phyloP scores from a whole-genome alignment of 345 rosid species.

The Ricinus communis region DNA sequence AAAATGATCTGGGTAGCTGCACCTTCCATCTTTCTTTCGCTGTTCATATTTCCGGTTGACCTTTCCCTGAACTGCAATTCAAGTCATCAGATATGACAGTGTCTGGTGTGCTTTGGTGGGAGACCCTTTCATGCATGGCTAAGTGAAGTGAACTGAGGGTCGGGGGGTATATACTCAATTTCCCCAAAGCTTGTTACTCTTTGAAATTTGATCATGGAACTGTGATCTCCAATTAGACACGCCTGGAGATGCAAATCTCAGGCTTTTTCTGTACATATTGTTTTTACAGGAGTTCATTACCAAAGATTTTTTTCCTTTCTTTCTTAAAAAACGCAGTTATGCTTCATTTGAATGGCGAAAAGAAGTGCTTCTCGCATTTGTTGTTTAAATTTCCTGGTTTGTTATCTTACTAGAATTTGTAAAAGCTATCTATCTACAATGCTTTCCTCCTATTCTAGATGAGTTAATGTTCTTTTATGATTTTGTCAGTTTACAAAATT shows the following conservation, averaged over 20 bases:
- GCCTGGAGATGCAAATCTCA: neutral
- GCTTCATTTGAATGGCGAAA: neutral
- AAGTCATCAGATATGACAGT: constrained; percentile 5
- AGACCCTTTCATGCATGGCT: neutral
- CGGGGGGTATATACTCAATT: neutral
- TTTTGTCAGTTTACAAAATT: neutral
- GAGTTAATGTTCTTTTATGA: neutral
- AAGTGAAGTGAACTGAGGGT: neutral
- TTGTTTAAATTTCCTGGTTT: neutral
- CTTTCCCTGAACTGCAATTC: neutral
- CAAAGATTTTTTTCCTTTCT: neutral
- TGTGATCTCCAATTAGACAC: neutral
- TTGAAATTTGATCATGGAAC: constrained; percentile 1
- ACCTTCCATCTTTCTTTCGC: neutral
- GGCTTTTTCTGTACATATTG: constrained; percentile 10
- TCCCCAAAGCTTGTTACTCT: constrained; percentile 6
- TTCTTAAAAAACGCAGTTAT: no score
- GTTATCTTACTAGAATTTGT: no score
- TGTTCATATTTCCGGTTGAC: neutral
- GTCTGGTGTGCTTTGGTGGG: neutral
- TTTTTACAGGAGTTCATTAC: neutral
- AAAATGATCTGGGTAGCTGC: neutral
- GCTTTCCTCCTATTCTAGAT: no score
- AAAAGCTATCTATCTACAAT: no score
- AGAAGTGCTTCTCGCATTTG: neutral